These are phyloP conservation scores for Erodium maritimum DNA, from an alignment of 345 rosid genomes.

Conservation along the genomic window DNA sequence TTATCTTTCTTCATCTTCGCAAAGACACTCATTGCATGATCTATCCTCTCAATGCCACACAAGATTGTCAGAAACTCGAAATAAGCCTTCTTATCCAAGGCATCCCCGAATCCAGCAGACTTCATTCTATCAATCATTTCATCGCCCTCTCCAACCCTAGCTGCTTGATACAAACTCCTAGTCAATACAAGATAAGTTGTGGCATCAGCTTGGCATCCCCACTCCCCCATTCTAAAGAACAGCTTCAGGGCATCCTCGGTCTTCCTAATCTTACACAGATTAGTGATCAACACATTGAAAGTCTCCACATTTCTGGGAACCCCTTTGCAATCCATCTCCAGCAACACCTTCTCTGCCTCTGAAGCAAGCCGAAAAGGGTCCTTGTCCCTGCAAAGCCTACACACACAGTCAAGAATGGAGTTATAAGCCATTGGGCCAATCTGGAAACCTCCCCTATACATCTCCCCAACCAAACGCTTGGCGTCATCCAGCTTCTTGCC, in stretches of 20 bases:
- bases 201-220: conserved; percentile 66
- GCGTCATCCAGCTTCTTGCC: conserved; percentile 84
- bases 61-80: conserved; percentile 64
- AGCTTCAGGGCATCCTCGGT: conserved; percentile 69
- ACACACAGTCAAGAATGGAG: conserved; percentile 72
- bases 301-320: conserved; percentile 81
- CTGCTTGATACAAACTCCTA: conserved; percentile 79
- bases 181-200: conserved; percentile 54
- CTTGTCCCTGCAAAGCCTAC: conserved; percentile 75
- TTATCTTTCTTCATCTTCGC: conserved; percentile 72
- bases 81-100: conserved; percentile 50
- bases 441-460: conserved; percentile 95
- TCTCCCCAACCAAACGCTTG: conserved; percentile 71
- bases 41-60: conserved; percentile 93
- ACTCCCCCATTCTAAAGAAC: conserved; percentile 70
- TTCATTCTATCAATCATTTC: conserved; percentile 90
- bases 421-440: conserved; percentile 55
- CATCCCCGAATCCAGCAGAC: conserved; percentile 47
- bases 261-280: conserved; percentile 71
- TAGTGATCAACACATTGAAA: conserved; percentile 61
- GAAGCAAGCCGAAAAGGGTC: conserved; percentile 58
- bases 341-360: conserved; percentile 65
- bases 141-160: conserved; percentile 82
- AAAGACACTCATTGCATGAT: conserved; percentile 77
- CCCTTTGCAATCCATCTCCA: conserved; percentile 79